Evolutionary conservation across 257 asterid genomes (phyloP), one percentile per base, ranked within the genome.

Genomic region (Capsicum baccatum): DNA sequence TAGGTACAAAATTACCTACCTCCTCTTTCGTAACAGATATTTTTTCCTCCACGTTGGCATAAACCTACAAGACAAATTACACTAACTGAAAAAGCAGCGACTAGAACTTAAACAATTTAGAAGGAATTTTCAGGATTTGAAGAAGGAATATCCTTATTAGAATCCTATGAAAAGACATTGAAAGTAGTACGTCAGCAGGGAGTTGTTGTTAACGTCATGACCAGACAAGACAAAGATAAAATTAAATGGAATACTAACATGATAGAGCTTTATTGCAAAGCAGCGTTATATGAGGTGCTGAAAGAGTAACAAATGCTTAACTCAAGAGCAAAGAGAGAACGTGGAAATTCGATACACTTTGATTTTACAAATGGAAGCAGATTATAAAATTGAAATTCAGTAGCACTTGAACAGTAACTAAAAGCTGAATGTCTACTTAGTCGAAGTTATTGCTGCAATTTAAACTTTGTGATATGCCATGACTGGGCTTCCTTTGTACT

Each of bases 11-110:
- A 80, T 85, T 55, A 85, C 91, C 79, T 69, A 96, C 99, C 99
- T 96, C 98, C 54, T 88, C 92, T 88, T 93, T 96, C 63, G 99
- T 96, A 79, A 97, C 88, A 17, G 94, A 90, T 76, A 96, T 90
- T 85, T 89, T 94, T 88, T 87, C 98, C 91, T 91, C 99, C 84
- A 94, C 92, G 63, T 90, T 91, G 66, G 97, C 91, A 90, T 85
- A 92, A 83, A 93, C 98, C 99, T 96, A 68, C 33, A 35, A 86
- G 87, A 83, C 78, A 64, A 83, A 81, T 57, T 19, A 84, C 73
- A 86, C 16, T 59, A 79, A 67, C n/a, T 54, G 59, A 85, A 70
- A 87, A 62, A 66, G 85, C 71, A 35, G 52, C 2, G 81, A 86
- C 83, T 63, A 80, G 44, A 83, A 76, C 50, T 54, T 26, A 16